Conservation (phyloP, 1,284 basidiomycete species). For the Cystobasidium pallidum region DNA sequence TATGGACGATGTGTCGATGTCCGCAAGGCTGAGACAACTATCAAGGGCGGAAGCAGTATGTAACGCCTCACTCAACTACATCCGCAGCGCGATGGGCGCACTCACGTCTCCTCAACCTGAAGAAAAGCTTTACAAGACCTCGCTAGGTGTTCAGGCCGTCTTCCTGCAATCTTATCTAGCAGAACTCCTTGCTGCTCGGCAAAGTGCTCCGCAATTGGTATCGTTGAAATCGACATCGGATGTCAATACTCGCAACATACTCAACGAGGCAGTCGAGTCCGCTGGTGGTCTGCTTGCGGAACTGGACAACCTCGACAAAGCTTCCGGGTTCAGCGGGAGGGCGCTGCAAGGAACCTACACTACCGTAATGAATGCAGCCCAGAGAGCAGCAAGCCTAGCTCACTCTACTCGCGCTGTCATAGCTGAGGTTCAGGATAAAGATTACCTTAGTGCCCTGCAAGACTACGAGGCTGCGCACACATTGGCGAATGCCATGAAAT, state of each 20-base stretch:
- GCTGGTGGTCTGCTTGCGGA: background rate
- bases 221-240: background rate
- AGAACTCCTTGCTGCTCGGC: slow-evolving; percentile 5
- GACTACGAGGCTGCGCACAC: slow-evolving; percentile 19
- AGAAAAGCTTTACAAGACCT: slow-evolving; percentile 15
- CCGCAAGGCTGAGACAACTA: slow-evolving; percentile 3
- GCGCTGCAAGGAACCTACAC: background rate
- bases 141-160: background rate
- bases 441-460: slow-evolving; percentile 4
- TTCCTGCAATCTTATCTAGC: slow-evolving; percentile 8
- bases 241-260: slow-evolving; percentile 15
- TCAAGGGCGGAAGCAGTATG: slow-evolving; percentile 13
- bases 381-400: background rate
- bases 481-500: background rate
- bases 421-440: slow-evolving; percentile 5
- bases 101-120: background rate
- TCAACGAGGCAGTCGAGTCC: slow-evolving; percentile 7
- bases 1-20: slow-evolving; percentile 2
- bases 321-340: background rate
- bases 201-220: background rate
- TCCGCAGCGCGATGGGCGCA: background rate
- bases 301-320: background rate
- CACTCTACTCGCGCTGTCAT: slow-evolving; percentile 8
- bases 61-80: slow-evolving; percentile 6
- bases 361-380: background rate